Percentiles rank a stretch among this genome's conserved stretches.
Conservation (phyloP, 441 rosid species). For the Kokia cookei region DNA sequence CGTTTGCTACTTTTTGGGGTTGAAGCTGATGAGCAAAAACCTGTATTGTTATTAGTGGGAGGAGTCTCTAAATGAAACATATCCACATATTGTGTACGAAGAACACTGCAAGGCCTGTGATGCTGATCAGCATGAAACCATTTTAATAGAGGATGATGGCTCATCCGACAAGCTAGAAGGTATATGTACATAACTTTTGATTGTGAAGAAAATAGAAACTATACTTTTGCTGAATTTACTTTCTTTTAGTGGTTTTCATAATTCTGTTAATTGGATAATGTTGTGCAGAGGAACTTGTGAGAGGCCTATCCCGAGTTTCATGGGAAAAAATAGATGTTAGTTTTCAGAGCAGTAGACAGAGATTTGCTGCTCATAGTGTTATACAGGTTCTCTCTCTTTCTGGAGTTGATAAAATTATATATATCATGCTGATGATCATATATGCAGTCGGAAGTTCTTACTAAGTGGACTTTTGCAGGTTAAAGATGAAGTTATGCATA, state of each 20-base stretch:
- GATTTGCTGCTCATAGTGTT: slow-evolving; percentile 88
- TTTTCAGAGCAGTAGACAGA: slow-evolving; percentile 73
- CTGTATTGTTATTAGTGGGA: slow-evolving; percentile 22
- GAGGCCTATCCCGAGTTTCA: slow-evolving; percentile 69
- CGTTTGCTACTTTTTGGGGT: slow-evolving; percentile 5
- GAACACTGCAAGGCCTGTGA: slow-evolving; percentile 80
- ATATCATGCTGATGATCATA: neutral
- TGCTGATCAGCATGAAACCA: slow-evolving; percentile 26
- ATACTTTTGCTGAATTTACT: neutral
- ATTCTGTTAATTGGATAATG: neutral
- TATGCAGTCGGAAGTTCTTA: neutral
- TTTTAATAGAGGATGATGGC: slow-evolving; percentile 33
- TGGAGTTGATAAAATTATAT: neutral
- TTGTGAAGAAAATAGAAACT: neutral
- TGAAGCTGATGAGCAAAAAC: neutral
- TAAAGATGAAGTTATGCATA: neutral
- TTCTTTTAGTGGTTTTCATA: neutral
- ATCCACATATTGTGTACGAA: slow-evolving; percentile 86
- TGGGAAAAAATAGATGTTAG: slow-evolving; percentile 98
- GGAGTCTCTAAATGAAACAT: slow-evolving; percentile 46
- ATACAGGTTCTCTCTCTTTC: slow-evolving; percentile 60
- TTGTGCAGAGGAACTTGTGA: slow-evolving; percentile 73
- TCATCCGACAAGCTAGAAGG: slow-evolving; percentile 71
- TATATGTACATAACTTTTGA: slow-evolving; percentile 14
- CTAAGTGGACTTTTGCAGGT: neutral